Evolutionary conservation across 768 basidiomycete genomes (phyloP), one percentile per base, ranked within the genome.

Genomic region (Tulasnella sp.): DNA sequence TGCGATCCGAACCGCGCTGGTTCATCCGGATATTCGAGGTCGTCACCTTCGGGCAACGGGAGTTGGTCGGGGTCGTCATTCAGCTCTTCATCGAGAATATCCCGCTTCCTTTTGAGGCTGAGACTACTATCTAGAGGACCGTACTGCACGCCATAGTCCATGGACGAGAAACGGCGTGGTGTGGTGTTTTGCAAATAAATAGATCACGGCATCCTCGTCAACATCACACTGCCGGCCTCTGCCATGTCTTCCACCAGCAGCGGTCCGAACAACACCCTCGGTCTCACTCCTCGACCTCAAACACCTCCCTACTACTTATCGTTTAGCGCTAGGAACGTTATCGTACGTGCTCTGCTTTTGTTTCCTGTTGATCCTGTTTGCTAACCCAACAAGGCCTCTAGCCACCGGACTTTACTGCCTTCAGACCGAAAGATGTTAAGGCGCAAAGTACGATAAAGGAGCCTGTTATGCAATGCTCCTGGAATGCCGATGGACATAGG

Each of bases 361-460:
- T 9, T 41, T 37, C 45, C n/a, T 23, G 9, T 36, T 31, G 17
- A 19, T 9, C 15, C 21, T 36, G 29, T 36, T 19, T 19, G 29
- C 43, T 46, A 31, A 32, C 21, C 34, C 32, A 23, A 19, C 27
- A 37, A 32, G 21, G 12, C 17, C 42, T 46, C 25, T 58, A 58
- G 57, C 32, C 57, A 9, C 57, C 46, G 29, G 40, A 58, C 39
- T 58, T 58, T 49, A 49, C 25, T n/a, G 29, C 57, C 2, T 58
- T 32, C 23, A 37, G 32, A 25, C 27, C 57, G 15, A 49, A 36
- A 36, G 37, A 37, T 25, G 46, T 49, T 23, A 31, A 40, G 27
- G 31, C 51, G 45, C 35, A 48, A n/a, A n/a, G n/a, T 49, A 49
- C 29, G 17, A 23, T 31, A 23, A 29, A 45, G 25, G 17, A 31